Evolutionary conservation across 345 rosid genomes (phyloP).

Genomic region (Anacardium occidentale): DNA sequence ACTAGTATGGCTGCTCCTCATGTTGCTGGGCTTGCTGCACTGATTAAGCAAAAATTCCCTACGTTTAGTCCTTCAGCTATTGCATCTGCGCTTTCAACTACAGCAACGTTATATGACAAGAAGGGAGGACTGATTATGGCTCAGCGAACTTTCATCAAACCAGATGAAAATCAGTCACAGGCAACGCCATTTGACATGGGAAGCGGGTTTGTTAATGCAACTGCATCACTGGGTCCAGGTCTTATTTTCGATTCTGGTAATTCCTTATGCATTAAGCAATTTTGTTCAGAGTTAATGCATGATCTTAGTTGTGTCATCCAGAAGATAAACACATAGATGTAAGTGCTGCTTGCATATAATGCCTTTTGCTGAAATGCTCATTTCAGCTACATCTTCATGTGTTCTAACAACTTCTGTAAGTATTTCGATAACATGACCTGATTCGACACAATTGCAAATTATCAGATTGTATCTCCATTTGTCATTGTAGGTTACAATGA

Average conservation of each 20-base stretch:
- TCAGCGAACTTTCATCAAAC: conserved; percentile 82
- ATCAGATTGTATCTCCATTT: not conserved
- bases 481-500: conserved; percentile 58
- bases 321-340: too few species aligned
- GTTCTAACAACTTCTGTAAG: not conserved
- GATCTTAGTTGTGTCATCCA: not conserved
- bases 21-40: conserved; percentile 89
- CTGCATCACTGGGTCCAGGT: conserved; percentile 87
- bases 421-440: too few species aligned
- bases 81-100: conserved; percentile 88
- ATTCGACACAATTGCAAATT: too few species aligned
- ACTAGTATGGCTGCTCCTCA: conserved; percentile 99
- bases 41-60: conserved; percentile 77
- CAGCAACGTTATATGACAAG: conserved; percentile 60
- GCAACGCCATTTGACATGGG: conserved; percentile 99
- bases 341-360: too few species aligned
- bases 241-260: conserved; percentile 75
- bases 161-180: conserved; percentile 72
- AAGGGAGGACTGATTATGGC: conserved; percentile 82
- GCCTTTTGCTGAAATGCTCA: too few species aligned
- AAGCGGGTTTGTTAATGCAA: conserved; percentile 87
- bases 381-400: too few species aligned
- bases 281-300: too few species aligned
- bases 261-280: conserved; percentile 22
- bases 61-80: conserved; percentile 79